Conservation (phyloP, 495 filamentous ascomycete species). For the Talaromyces thailandensis region DNA sequence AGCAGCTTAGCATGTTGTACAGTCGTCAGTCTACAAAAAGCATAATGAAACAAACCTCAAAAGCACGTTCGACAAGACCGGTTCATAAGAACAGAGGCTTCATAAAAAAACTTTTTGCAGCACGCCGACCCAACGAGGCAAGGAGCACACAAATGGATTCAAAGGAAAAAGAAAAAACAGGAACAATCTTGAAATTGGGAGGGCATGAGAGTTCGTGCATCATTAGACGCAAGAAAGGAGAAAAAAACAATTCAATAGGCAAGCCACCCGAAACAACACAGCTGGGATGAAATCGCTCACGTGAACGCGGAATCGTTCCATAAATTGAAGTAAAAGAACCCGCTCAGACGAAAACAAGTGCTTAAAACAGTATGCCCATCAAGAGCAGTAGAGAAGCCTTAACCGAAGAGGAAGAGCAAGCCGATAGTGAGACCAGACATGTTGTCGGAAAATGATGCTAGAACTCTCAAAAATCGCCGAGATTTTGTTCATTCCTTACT, state of each 20-base stretch:
- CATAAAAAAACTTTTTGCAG: slow-evolving; percentile 40
- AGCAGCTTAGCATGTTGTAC: slow-evolving; percentile 21
- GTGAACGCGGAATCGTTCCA: slow-evolving; percentile 3
- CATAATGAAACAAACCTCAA: slow-evolving; percentile 25
- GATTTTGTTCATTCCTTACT: slow-evolving; percentile 9
- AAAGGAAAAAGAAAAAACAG: slow-evolving; percentile 9
- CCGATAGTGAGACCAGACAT: slow-evolving; percentile 36
- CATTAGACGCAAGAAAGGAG: slow-evolving; percentile 6
- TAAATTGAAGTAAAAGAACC: slow-evolving; percentile 19
- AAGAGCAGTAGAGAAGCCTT: slow-evolving; percentile 36
- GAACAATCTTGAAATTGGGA: slow-evolving; percentile 8
- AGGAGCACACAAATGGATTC: slow-evolving; percentile 24
- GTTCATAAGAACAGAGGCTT: slow-evolving; percentile 24
- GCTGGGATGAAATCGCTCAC: slow-evolving; percentile 17
- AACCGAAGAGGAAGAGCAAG: slow-evolving; percentile 28
- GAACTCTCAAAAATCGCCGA: slow-evolving; percentile 27
- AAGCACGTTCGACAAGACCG: slow-evolving; percentile 37
- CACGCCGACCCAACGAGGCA: slow-evolving; percentile 37
- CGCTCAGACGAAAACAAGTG: slow-evolving; percentile 40
- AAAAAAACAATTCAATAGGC: slow-evolving; percentile 8
- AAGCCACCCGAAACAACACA: slow-evolving; percentile 9
- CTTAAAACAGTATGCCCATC: slow-evolving; percentile 38
- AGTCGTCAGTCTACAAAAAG: slow-evolving; percentile 24
- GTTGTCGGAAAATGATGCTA: slow-evolving; percentile 33
- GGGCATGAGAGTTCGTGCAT: slow-evolving; percentile 11